Evolutionary conservation across 2,329 filamentous ascomycete species (phyloP).

Genomic region (Fusarium staphyleae): DNA sequence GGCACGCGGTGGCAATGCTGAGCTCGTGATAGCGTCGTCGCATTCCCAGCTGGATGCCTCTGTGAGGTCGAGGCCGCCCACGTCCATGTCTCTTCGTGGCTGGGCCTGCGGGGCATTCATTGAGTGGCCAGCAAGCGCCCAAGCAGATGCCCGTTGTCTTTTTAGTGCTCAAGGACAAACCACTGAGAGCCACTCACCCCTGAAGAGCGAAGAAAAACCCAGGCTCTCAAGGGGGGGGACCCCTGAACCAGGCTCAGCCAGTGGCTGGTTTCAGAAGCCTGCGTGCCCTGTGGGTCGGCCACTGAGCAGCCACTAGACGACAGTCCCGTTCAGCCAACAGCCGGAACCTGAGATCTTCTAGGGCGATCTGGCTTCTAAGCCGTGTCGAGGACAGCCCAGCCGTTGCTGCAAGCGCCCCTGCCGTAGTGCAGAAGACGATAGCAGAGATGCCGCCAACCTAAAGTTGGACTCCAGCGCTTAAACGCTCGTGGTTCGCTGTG

Average conservation of each 20-base stretch:
- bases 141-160: constrained; percentile 2
- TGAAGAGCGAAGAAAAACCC: constrained; percentile 29
- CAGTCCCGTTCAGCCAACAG: constrained; percentile 16
- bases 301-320: constrained; percentile 32
- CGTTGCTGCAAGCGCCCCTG: constrained; percentile 27
- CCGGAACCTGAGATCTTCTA: constrained; percentile 35
- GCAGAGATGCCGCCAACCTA: neutral
- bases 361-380: constrained; percentile 31
- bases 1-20: constrained; percentile 17
- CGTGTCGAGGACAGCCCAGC: constrained; percentile 12
- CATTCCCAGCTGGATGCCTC: constrained; percentile 36
- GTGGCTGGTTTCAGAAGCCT: constrained; percentile 41
- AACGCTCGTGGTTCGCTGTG: constrained; percentile 21
- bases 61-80: constrained; percentile 13
- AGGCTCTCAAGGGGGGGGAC: constrained; percentile 23
- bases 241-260: constrained; percentile 27
- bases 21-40: constrained; percentile 18
- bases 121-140: constrained; percentile 36
- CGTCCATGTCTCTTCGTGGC: constrained; percentile 28
- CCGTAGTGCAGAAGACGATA: constrained; percentile 13
- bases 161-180: constrained; percentile 20
- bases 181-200: constrained; percentile 26
- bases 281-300: constrained; percentile 10
- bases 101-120: constrained; percentile 28
- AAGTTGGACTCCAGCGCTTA: constrained; percentile 15